These are phyloP conservation scores for Fusarium abutilonis DNA, from an alignment of 2,329 filamentous ascomycete species.

Conservation along the genomic window DNA sequence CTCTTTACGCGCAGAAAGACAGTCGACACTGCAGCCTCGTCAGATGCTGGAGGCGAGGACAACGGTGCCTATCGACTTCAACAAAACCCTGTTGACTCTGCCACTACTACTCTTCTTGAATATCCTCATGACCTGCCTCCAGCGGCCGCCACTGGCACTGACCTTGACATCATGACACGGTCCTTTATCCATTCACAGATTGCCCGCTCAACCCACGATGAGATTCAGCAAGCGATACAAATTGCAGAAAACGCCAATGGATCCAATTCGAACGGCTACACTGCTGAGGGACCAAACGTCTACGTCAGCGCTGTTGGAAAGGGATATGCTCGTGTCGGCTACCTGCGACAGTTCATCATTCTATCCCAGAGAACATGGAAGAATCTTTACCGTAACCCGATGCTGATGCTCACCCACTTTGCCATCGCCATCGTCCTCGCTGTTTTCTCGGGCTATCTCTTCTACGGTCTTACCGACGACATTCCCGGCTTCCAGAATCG, in stretches of 20 bases:
- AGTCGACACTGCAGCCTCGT: constrained; percentile 70
- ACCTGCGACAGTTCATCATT: constrained; percentile 85
- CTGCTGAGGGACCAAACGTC: constrained; percentile 58
- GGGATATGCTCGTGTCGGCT: constrained; percentile 84
- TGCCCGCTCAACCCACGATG: constrained; percentile 75
- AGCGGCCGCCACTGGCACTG: constrained; percentile 71
- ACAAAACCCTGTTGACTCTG: constrained; percentile 53
- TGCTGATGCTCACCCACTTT: constrained; percentile 98
- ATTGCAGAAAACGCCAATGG: constrained; percentile 75
- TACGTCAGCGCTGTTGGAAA: constrained; percentile 71
- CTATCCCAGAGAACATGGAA: constrained; percentile 93
- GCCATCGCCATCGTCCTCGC: constrained; percentile 95
- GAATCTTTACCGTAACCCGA: constrained; percentile 96
- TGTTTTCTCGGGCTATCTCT: constrained; percentile 92
- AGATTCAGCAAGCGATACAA: constrained; percentile 77
- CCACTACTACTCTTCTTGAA: constrained; percentile 71
- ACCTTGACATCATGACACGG: constrained; percentile 82
- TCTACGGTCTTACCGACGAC: constrained; percentile 95
- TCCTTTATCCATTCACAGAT: constrained; percentile 83
- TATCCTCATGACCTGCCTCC: constrained; percentile 73
- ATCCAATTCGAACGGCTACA: constrained; percentile 63
- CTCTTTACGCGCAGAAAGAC: constrained; percentile 83
- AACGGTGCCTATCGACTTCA: constrained; percentile 62
- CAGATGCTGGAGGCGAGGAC: constrained; percentile 64
- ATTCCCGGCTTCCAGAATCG: constrained; percentile 98